Evolutionary conservation across 1,139 yeast species (phyloP), one percentile per base, ranked within the genome.

Genomic region (Debaryomyces nepalensis): DNA sequence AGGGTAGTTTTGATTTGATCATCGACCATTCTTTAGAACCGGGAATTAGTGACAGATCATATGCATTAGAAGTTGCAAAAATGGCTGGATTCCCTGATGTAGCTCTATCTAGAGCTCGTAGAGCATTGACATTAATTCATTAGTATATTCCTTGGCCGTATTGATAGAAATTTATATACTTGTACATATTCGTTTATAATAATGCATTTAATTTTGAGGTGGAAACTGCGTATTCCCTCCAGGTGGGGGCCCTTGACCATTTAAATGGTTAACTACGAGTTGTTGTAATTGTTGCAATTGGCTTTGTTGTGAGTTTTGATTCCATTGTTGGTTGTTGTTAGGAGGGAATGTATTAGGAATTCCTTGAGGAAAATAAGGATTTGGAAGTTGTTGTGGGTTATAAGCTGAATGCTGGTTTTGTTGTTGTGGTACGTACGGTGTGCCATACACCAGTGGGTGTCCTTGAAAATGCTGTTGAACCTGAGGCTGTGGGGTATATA

Each of bases 51-150:
- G 75, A 72, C 7, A 75, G 84, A 44, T 87, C 97, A 0, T 88
- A 86, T 61, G 98, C 97, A 0, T 64, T 90, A n/a, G 82, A 81
- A 44, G 89, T 90, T 6, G 98, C 97, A 0, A 73, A 76, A 49
- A 64, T 81, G 55, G 96, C 97, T 0, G 97, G 97, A 0, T 87
- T 89, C 49, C 97, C 98, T 0, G 44, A 53, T 2, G 57, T 64
- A 2, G 91, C 91, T 0, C 53, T 90, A 10, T 48, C 64, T 2
- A 64, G 70, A 33, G 90, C 91, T 1, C 54, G 54, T 26, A 50
- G 59, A 16, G 79, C 77, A 36, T 60, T 74, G 52, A 48, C 37
- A 40, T 42, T 48, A 24, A 33, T 55, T 23, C 30, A 36, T 26
- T 35, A 22, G 30, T 30, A 23, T 16, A n/a, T 8, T 9, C n/a